Percentiles rank a stretch among this genome's conserved stretches.
These are phyloP conservation scores for Veloboletus limbatus DNA, from an alignment of 1,284 basidiomycete genomes.

Conservation along the genomic window DNA sequence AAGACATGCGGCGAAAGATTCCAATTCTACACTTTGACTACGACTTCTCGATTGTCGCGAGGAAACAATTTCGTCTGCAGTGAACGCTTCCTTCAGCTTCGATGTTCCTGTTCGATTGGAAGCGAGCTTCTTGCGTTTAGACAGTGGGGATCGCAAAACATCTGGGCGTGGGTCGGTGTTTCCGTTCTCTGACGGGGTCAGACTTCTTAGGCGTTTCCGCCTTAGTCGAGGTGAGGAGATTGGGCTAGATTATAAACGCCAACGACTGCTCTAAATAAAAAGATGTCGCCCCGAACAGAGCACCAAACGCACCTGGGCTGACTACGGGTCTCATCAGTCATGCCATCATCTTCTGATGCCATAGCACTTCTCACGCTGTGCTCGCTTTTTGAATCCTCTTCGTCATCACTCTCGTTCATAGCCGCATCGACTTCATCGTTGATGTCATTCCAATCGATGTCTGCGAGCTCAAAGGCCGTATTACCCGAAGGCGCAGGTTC, in stretches of 20 bases:
- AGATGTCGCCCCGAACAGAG: neutral
- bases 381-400: slow-evolving; percentile 37
- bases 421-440: slow-evolving; percentile 87
- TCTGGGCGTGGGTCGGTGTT: slow-evolving; percentile 37
- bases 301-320: slow-evolving; percentile 27
- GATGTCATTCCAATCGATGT: slow-evolving; percentile 74
- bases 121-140: slow-evolving; percentile 72
- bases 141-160: slow-evolving; percentile 60
- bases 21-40: slow-evolving; percentile 27
- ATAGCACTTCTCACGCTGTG: slow-evolving; percentile 35
- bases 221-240: slow-evolving; percentile 47
- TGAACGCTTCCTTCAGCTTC: slow-evolving; percentile 62
- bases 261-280: slow-evolving; percentile 5
- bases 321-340: slow-evolving; percentile 30
- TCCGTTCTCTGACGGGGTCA: slow-evolving; percentile 62
- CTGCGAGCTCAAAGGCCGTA: slow-evolving; percentile 45
- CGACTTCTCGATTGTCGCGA: slow-evolving; percentile 32
- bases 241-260: slow-evolving; percentile 35
- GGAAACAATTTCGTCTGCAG: slow-evolving; percentile 51
- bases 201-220: slow-evolving; percentile 67
- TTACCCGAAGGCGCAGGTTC: slow-evolving; percentile 36
- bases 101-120: slow-evolving; percentile 62
- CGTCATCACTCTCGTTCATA: slow-evolving; percentile 72
- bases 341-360: slow-evolving; percentile 31
- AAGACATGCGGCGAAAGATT: slow-evolving; percentile 7